Evolutionary conservation across 352 stramenopile species (phyloP).

Genomic region (Phytophthora pseudosyringae): DNA sequence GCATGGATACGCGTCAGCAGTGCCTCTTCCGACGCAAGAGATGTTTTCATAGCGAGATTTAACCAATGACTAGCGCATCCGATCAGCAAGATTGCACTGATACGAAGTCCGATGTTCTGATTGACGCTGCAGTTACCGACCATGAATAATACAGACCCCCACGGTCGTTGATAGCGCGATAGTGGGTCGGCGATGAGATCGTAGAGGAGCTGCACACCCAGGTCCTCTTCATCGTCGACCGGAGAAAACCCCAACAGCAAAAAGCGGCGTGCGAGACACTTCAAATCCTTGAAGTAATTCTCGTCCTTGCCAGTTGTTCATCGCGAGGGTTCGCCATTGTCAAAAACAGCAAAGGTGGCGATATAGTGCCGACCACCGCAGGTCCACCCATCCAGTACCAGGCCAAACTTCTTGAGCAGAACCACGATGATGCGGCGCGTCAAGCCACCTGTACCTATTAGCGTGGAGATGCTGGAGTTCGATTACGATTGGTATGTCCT

Average conservation of each 20-base stretch:
- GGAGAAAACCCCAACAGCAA: conserved; percentile 14
- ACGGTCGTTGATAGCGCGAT: conserved; percentile 13
- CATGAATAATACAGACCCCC: conserved; percentile 22
- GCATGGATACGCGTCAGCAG: conserved; percentile 11
- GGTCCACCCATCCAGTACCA: too few relatives aligned
- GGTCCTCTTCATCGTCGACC: conserved; percentile 14
- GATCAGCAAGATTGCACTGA: conserved; percentile 15
- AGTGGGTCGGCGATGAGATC: too few relatives aligned
- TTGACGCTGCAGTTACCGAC: conserved; percentile 27
- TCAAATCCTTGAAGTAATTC: background rate
- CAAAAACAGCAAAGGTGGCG: background rate
- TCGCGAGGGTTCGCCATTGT: background rate
- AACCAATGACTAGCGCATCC: conserved; percentile 26
- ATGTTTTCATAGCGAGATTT: conserved; percentile 20
- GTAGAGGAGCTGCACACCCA: conserved; percentile 16
- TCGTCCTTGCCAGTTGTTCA: too few relatives aligned
- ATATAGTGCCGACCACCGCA: too few relatives aligned
- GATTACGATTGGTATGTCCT: too few relatives aligned
- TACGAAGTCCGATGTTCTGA: conserved; percentile 13
- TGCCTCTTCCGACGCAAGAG: conserved; percentile 5
- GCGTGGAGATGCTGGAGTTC: too few relatives aligned
- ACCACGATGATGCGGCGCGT: background rate
- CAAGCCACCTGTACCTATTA: too few relatives aligned
- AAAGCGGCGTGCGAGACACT: background rate
- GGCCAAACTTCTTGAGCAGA: too few relatives aligned